Evolutionary conservation across 495 filamentous ascomycete genomes (phyloP).

Genomic region (Peziza echinospora): DNA sequence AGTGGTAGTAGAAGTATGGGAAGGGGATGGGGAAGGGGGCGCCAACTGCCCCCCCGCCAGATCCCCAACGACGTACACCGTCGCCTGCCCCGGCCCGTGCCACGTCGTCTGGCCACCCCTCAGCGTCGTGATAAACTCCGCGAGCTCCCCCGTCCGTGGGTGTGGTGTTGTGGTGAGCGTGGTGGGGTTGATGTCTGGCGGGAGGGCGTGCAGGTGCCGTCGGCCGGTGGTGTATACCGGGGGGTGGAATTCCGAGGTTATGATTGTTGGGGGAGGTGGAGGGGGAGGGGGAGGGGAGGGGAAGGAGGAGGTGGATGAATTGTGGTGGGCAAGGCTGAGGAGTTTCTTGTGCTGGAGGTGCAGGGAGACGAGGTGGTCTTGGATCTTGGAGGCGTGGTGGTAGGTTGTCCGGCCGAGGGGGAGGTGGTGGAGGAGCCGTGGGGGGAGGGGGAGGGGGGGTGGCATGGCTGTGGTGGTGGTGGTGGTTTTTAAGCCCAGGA

Average conservation of each 20-base stretch:
- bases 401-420: slow-evolving; percentile 3
- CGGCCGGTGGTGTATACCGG: slow-evolving; percentile 90
- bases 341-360: neutral
- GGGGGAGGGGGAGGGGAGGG: neutral
- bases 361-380: neutral
- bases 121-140: slow-evolving; percentile 61
- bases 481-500: no score
- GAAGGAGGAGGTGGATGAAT: neutral
- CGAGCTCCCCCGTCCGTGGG: slow-evolving; percentile 60
- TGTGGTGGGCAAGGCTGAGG: slow-evolving; percentile 11
- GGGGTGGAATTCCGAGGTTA: slow-evolving; percentile 51
- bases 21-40: neutral
- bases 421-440: slow-evolving; percentile 1
- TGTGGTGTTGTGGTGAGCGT: slow-evolving; percentile 64
- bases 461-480: slow-evolving; percentile 1
- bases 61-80: slow-evolving; percentile 24
- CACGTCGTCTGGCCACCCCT: slow-evolving; percentile 46
- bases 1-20: neutral
- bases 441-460: slow-evolving; percentile 1
- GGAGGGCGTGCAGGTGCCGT: slow-evolving; percentile 33
- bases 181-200: slow-evolving; percentile 61
- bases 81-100: slow-evolving; percentile 52
- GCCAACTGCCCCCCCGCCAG: neutral
- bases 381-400: neutral
- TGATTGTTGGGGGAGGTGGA: neutral